Percentiles rank a stretch among this genome's conserved stretches.
Evolutionary conservation across 1,284 basidiomycete species (phyloP).

Genomic region (Amanita bisporigera): DNA sequence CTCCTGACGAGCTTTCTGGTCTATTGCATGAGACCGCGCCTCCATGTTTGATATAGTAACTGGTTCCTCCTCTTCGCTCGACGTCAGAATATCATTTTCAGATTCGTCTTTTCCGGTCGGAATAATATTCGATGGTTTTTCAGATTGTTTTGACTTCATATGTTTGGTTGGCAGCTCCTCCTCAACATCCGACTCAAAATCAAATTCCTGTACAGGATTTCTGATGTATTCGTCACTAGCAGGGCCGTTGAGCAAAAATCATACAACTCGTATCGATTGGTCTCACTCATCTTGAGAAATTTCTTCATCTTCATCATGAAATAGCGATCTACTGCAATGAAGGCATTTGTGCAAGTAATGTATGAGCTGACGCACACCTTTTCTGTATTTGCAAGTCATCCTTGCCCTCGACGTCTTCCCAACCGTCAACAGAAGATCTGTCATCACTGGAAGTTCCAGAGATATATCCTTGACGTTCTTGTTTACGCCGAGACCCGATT

Average conservation of each 20-base stretch:
- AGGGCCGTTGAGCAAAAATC: background rate
- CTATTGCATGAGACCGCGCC: conserved; percentile 72
- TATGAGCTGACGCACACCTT: conserved; percentile 26
- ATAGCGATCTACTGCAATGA: conserved; percentile 48
- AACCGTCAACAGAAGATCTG: conserved; percentile 54
- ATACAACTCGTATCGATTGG: background rate
- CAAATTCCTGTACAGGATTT: conserved; percentile 66
- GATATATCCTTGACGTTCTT: conserved; percentile 15
- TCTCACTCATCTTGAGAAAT: conserved; percentile 44
- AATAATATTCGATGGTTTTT: conserved; percentile 57
- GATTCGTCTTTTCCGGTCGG: conserved; percentile 56
- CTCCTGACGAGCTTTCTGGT: conserved; percentile 66
- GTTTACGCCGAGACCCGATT: conserved; percentile 18
- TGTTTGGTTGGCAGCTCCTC: conserved; percentile 52
- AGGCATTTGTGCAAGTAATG: conserved; percentile 12
- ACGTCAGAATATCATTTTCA: conserved; percentile 51
- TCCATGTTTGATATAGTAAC: conserved; percentile 80
- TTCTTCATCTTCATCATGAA: conserved; percentile 50
- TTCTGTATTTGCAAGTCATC: conserved; percentile 49
- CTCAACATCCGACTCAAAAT: conserved; percentile 70
- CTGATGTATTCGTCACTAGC: conserved; percentile 52
- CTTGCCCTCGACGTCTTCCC: conserved; percentile 67
- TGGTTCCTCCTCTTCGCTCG: conserved; percentile 60
- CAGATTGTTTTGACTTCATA: conserved; percentile 50
- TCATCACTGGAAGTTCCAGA: conserved; percentile 41